Base-by-base conservation (phyloP, 352 stramenopile species). In the Phytophthora palmivora region DNA sequence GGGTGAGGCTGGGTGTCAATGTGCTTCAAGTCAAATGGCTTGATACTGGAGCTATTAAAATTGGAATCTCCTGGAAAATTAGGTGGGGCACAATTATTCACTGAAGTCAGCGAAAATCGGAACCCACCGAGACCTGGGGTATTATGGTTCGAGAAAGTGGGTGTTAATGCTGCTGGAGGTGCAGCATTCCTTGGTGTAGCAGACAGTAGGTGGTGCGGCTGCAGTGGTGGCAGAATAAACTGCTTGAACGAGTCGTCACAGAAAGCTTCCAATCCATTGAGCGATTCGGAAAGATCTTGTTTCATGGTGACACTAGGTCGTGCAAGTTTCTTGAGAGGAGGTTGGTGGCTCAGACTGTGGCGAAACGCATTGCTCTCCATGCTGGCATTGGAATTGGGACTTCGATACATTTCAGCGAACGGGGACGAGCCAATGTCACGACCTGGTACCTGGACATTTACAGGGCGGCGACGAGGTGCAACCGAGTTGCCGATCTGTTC, bases 261-360 rank as follows among this genome's bases (percentile, higher is more conserved):
- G 26, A 89, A 88, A 12, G 71, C 79, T 49, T 91, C 78, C 32
- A 89, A 58, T 0, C 79, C 76, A 16, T 66, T 71, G 10, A 72
- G 46, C 3, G 60, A 47, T 4, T 74, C 57, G 1, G 51, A 34
- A 36, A 36, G 26, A 1, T 72, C 71, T 58, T 55, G 76, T 30
- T 50, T 73, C 44, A 34, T 53, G 36, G 15, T 56, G 1, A 54
- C 14, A 11, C 44, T 62, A 0, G 76, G 72, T 3, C 78, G 81
- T 14, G 81, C 78, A 7, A 87, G 59, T 47, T 82, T 82, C 69
- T 91, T 91, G 19, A 77, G 36, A 18, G 68, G 51, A 6, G 77
- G 82, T 45, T 87, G 79, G 49, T 89, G 79, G 37, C 63, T 79
- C 16, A 70, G 32, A 54, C 22, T 61, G 32, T 59, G 51, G 19